Evolutionary conservation across 2,329 filamentous ascomycete species (phyloP).

Genomic region (Blastomyces gilchristii): DNA sequence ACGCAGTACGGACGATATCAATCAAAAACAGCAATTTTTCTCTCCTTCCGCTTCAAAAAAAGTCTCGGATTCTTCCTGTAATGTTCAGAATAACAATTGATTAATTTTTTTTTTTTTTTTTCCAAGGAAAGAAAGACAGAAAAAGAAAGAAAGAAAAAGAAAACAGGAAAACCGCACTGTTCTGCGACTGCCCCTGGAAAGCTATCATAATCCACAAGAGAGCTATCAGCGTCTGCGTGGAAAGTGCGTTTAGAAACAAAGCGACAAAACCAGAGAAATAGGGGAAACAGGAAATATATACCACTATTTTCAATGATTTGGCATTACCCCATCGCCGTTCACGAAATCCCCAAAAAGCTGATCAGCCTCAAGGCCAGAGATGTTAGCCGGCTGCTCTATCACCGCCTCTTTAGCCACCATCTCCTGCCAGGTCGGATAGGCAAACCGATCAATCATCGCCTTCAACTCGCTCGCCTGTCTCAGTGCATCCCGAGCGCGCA

Average conservation of each 20-base stretch:
- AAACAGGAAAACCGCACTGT: background rate
- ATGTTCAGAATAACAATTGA: background rate
- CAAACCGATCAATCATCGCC: constrained; percentile 1
- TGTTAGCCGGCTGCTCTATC: background rate
- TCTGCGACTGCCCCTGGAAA: background rate
- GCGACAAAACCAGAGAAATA: background rate
- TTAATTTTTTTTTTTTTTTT: too few relatives aligned
- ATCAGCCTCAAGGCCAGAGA: background rate
- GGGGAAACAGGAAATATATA: background rate
- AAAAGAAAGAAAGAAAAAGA: too few relatives aligned
- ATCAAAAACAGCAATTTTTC: background rate
- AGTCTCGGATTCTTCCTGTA: background rate
- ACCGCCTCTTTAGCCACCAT: background rate
- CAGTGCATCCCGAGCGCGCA: background rate
- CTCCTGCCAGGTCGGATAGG: background rate
- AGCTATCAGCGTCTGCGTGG: background rate
- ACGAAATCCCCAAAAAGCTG: background rate
- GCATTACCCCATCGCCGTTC: background rate
- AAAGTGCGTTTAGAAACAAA: background rate
- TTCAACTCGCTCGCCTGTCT: background rate
- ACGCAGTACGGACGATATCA: background rate
- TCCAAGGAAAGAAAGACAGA: too few relatives aligned
- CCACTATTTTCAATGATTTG: background rate
- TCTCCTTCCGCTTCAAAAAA: background rate
- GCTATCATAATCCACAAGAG: background rate